phyloP scores from a whole-genome alignment of 345 rosid genomes.

The Pistacia integerrima region DNA sequence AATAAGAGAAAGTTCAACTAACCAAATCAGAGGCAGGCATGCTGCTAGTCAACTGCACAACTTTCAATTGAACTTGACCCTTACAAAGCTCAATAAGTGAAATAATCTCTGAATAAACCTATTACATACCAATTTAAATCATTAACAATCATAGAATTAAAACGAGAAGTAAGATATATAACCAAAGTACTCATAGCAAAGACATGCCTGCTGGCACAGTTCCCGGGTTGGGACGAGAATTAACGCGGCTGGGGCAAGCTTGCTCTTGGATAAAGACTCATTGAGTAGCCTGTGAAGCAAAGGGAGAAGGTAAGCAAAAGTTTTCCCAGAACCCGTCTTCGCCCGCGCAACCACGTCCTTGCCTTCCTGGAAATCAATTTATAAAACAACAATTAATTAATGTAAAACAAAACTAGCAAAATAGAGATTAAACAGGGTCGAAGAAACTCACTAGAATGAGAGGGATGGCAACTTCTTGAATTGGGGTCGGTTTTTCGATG shows the following conservation, averaged over 20 bases:
- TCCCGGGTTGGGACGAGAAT: conserved; percentile 84
- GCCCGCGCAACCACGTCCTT: conserved; percentile 93
- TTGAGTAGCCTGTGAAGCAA: conserved; percentile 81
- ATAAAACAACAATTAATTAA: background rate
- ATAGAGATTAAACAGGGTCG: background rate
- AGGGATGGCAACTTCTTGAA: conserved; percentile 71
- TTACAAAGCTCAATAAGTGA: conserved; percentile 76
- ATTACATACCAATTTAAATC: background rate
- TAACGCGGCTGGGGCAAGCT: conserved; percentile 71
- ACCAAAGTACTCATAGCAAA: background rate
- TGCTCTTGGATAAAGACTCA: conserved; percentile 43
- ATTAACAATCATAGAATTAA: background rate
- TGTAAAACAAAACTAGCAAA: background rate
- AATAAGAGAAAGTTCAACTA: conserved; percentile 17
- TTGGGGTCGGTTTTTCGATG: conserved; percentile 71
- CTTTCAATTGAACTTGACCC: conserved; percentile 78
- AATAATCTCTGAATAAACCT: conserved; percentile 69
- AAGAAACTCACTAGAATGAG: conserved; percentile 56
- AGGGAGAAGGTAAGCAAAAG: conserved; percentile 82
- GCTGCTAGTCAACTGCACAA: conserved; percentile 65
- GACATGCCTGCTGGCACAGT: conserved; percentile 71
- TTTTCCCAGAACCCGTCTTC: conserved; percentile 89
- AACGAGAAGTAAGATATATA: background rate
- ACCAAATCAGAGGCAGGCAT: conserved; percentile 82
- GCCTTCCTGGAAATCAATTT: conserved; percentile 55